Conservation (phyloP, 1,284 basidiomycete species). For the Thelephora terrestris region DNA sequence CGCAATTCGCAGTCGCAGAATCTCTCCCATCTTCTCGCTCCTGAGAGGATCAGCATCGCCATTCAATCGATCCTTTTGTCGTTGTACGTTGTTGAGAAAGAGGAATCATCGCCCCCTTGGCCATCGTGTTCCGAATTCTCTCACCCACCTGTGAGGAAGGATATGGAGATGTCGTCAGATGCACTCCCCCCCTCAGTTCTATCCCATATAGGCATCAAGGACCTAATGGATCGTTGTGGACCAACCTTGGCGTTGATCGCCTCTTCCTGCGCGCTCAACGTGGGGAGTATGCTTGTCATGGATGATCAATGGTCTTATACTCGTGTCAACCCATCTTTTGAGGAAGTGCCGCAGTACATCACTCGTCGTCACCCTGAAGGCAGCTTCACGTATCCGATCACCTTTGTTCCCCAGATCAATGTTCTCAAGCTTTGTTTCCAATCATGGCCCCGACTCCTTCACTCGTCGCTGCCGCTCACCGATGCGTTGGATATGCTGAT, state of each 20-base stretch:
- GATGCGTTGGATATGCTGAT: conserved; percentile 77
- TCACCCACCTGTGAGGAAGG: conserved; percentile 44
- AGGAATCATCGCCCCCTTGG: conserved; percentile 62
- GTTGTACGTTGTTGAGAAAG: conserved; percentile 62
- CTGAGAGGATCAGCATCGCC: conserved; percentile 68
- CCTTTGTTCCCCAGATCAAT: conserved; percentile 56
- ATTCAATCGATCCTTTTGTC: conserved; percentile 74
- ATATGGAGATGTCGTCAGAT: conserved; percentile 65
- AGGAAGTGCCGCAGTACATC: conserved; percentile 56
- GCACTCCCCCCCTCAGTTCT: conserved; percentile 43
- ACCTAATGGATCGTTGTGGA: conserved; percentile 65
- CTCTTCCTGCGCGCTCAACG: conserved; percentile 51
- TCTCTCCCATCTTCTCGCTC: conserved; percentile 39
- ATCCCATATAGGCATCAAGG: conserved; percentile 60
- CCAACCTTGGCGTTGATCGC: conserved; percentile 57
- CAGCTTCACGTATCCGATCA: conserved; percentile 60
- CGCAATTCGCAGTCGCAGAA: conserved; percentile 32
- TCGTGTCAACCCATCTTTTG: conserved; percentile 52
- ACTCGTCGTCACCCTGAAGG: conserved; percentile 64
- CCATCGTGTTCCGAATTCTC: conserved; percentile 69
- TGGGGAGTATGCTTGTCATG: conserved; percentile 74
- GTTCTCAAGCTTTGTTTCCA: conserved; percentile 77
- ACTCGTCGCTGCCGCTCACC: conserved; percentile 40
- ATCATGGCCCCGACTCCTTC: conserved; percentile 77
- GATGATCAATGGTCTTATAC: conserved; percentile 72